Percentiles rank a stretch among this genome's conserved stretches.
Evolutionary conservation across 352 stramenopile genomes (phyloP).

Genomic region (Globisporangium parvum): DNA sequence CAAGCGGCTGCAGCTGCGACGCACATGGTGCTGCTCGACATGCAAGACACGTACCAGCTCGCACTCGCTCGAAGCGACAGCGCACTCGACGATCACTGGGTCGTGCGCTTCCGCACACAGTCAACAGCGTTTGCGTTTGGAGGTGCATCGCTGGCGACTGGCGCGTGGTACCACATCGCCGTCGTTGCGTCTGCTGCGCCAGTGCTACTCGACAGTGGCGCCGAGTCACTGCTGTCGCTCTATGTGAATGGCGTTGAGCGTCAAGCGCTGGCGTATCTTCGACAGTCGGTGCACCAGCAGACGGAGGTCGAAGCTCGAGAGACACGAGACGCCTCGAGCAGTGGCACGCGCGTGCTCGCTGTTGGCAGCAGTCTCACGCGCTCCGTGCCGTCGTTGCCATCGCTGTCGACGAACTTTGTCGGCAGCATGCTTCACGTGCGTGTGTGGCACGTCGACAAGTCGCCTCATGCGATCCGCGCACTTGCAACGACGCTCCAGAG

Average conservation of each 20-base stretch:
- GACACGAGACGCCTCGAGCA: neutral
- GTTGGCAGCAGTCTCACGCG: constrained; percentile 25
- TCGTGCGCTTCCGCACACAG: constrained; percentile 24
- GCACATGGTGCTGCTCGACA: constrained; percentile 26
- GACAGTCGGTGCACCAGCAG: neutral
- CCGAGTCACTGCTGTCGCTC: constrained; percentile 10
- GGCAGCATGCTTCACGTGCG: constrained; percentile 8
- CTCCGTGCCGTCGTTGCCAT: neutral
- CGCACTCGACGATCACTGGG: constrained; percentile 9
- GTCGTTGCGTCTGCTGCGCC: constrained; percentile 2
- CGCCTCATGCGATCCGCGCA: neutral
- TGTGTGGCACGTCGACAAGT: neutral
- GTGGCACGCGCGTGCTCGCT: constrained; percentile 17
- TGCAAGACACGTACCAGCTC: constrained; percentile 26
- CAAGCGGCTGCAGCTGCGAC: neutral
- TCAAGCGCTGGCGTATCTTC: constrained; percentile 15
- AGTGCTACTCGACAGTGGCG: neutral
- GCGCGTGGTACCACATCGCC: constrained; percentile 26
- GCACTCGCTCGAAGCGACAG: constrained; percentile 13
- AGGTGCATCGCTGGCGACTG: constrained; percentile 5
- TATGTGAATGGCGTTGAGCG: constrained; percentile 21
- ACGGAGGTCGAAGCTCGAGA: neutral
- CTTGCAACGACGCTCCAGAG: constrained; percentile 2
- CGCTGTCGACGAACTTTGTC: neutral
- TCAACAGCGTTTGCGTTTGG: constrained; percentile 21